A percentile compares a stretch with the other conserved stretches of the same genome.
Conservation (phyloP, 441 rosid species). For the Croton laevigatus region DNA sequence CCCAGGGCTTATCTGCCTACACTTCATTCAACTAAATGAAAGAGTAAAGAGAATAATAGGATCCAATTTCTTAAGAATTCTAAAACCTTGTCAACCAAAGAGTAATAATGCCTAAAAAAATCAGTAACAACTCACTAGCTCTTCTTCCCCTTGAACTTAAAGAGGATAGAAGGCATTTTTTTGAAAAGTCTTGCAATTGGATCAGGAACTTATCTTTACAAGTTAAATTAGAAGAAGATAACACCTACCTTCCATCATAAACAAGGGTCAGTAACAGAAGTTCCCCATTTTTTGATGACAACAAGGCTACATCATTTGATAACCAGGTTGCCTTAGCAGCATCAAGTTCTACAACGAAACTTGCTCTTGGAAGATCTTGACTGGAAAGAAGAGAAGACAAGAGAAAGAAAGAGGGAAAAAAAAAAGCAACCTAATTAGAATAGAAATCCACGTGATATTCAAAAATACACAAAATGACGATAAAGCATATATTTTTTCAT, state of each 20-base stretch:
- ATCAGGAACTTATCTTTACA: neutral
- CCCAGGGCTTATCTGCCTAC: neutral
- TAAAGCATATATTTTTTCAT: neutral
- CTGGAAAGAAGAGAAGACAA: conserved; percentile 44
- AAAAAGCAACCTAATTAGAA: neutral
- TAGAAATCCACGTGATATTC: neutral
- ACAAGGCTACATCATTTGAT: conserved; percentile 74
- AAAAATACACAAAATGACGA: neutral
- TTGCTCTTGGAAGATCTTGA: conserved; percentile 92
- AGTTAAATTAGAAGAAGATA: conserved; percentile 12
- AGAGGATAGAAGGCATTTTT: neutral
- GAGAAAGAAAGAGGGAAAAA: neutral
- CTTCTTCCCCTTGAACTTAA: conserved; percentile 4
- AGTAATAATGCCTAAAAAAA: neutral
- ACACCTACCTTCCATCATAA: conserved; percentile 88
- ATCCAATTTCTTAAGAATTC: conserved; percentile 2
- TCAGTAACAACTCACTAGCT: neutral
- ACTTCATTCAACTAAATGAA: neutral
- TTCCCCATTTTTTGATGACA: conserved; percentile 93
- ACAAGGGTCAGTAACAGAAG: conserved; percentile 80
- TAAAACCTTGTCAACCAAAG: conserved; percentile 6
- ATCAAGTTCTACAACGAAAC: conserved; percentile 91
- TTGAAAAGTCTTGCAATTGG: no score
- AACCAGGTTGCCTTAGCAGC: conserved; percentile 93
- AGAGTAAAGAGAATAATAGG: neutral